Evolutionary conservation across 257 asterid species (phyloP).

Genomic region (Scutellaria minor): DNA sequence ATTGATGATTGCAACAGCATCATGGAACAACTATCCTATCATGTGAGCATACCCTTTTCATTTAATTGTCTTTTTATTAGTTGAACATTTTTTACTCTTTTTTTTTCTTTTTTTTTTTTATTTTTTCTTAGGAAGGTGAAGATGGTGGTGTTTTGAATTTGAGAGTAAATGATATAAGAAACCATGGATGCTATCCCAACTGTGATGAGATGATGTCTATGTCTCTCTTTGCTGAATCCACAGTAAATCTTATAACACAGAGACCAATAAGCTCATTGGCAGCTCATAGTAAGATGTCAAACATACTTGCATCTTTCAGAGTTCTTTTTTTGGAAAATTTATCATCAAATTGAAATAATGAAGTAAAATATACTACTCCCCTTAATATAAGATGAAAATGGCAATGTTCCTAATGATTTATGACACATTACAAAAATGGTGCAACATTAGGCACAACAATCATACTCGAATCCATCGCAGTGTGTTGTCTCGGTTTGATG

Average conservation of each 20-base stretch:
- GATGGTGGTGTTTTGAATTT: conserved; percentile 65
- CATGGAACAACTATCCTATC: conserved; percentile 61
- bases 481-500: conserved; percentile 59
- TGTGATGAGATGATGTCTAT: conserved; percentile 63
- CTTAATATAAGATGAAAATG: too few relatives aligned
- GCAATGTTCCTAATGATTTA: not conserved
- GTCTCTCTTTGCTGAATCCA: conserved; percentile 65
- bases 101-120: not conserved
- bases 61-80: not conserved
- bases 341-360: too few relatives aligned
- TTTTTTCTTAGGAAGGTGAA: conserved; percentile 58
- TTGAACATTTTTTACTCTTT: not conserved
- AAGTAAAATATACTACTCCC: too few relatives aligned
- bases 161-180: conserved; percentile 80
- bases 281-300: conserved; percentile 65
- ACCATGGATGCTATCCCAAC: conserved; percentile 83
- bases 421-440: not conserved
- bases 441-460: conserved; percentile 80
- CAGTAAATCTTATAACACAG: conserved; percentile 53
- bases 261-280: conserved; percentile 68
- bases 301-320: not conserved
- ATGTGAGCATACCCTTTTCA: conserved; percentile 47
- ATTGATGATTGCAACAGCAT: conserved; percentile 71
- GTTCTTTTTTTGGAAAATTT: too few relatives aligned
- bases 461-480: conserved; percentile 57